These are phyloP conservation scores for Stentor roeselii DNA, from an alignment of 73 alveolate species.

Conservation along the genomic window DNA sequence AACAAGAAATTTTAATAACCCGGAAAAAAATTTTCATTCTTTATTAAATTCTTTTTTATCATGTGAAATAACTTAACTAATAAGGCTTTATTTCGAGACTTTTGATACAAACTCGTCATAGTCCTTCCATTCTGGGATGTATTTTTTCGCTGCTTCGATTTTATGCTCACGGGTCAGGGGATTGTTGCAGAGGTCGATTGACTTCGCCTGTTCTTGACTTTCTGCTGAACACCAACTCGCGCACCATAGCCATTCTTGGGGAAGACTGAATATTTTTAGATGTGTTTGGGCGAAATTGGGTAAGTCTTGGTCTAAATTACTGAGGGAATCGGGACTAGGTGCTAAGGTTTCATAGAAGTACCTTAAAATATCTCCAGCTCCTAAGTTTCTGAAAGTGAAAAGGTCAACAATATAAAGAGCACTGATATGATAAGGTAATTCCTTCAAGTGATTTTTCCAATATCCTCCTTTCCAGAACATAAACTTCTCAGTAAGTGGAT, in stretches of 20 bases:
- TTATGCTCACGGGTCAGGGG: conserved; percentile 49
- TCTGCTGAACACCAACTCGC: conserved; percentile 65
- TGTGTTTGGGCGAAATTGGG: conserved; percentile 60
- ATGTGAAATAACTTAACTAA: too few relatives aligned
- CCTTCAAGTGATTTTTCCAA: conserved; percentile 52
- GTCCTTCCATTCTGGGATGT: conserved; percentile 13
- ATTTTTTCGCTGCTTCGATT: conserved; percentile 20
- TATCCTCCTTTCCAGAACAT: conserved; percentile 67
- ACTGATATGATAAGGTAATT: conserved; percentile 38
- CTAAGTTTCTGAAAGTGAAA: conserved; percentile 14
- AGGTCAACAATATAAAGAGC: conserved; percentile 64
- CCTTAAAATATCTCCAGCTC: conserved; percentile 50
- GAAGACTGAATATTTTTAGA: conserved; percentile 46
- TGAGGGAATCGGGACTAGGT: conserved; percentile 50
- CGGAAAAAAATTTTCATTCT: too few relatives aligned
- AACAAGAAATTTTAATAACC: too few relatives aligned
- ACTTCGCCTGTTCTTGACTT: conserved; percentile 41
- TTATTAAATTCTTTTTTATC: too few relatives aligned
- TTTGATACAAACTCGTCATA: too few relatives aligned
- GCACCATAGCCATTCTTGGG: conserved; percentile 66
- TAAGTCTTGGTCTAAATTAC: conserved; percentile 63
- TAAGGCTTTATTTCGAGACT: too few relatives aligned
- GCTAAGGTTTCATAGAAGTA: conserved; percentile 52
- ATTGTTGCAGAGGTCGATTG: conserved; percentile 60
- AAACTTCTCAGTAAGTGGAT: conserved; percentile 57